Percentiles rank a stretch among this genome's conserved stretches.
Evolutionary conservation across 345 rosid species (phyloP).

Genomic region (Microthlaspi erraticum): DNA sequence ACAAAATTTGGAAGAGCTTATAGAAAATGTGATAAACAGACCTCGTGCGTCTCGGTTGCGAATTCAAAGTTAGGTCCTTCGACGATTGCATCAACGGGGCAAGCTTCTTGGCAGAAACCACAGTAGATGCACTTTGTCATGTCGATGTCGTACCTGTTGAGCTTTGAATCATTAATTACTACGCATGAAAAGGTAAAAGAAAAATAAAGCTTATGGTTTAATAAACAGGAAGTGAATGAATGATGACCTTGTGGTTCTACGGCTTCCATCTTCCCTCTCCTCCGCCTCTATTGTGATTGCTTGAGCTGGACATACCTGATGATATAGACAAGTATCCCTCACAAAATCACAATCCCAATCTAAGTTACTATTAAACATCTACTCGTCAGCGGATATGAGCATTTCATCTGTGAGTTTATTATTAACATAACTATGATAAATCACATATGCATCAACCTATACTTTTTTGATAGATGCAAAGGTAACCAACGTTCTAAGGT

Average conservation of each 20-base stretch:
- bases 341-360: constrained; percentile 17
- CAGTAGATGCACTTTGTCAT: constrained; percentile 99
- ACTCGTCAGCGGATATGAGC: neutral
- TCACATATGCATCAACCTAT: neutral
- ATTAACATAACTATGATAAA: constrained; percentile 6
- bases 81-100: constrained; percentile 98
- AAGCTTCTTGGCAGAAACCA: constrained; percentile 99
- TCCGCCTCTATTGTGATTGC: constrained; percentile 99
- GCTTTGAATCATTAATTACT: constrained; percentile 5
- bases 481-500: constrained; percentile 9
- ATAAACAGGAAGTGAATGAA: neutral
- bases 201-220: neutral
- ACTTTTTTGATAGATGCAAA: constrained; percentile 9
- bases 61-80: constrained; percentile 99
- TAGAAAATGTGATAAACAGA: constrained; percentile 30
- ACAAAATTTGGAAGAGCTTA: neutral
- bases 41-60: constrained; percentile 99
- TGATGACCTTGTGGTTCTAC: constrained; percentile 91
- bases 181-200: neutral
- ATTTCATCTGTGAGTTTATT: no score
- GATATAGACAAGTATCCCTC: constrained; percentile 26
- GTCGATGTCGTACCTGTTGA: constrained; percentile 86
- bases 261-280: constrained; percentile 98
- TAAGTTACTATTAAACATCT: neutral
- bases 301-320: constrained; percentile 93